These are phyloP conservation scores for Pseudopyricularia javanii DNA, from an alignment of 2,329 filamentous ascomycete genomes.

Conservation along the genomic window DNA sequence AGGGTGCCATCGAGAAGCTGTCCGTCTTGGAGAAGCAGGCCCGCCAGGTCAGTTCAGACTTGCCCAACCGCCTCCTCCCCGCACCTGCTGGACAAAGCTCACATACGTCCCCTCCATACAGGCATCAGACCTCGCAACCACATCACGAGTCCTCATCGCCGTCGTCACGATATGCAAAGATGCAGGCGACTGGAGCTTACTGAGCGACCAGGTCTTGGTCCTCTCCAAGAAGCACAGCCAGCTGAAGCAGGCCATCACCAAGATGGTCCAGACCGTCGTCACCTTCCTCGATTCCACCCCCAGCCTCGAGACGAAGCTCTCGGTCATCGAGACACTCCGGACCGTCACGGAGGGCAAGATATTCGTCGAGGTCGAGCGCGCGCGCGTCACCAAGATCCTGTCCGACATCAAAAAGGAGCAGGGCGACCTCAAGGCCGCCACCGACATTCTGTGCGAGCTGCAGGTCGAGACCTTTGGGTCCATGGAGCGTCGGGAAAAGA, in stretches of 20 bases:
- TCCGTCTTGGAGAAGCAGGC: constrained; percentile 88
- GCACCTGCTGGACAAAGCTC: not conserved
- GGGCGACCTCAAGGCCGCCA: constrained; percentile 79
- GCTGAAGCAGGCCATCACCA: constrained; percentile 96
- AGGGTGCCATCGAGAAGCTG: constrained; percentile 88
- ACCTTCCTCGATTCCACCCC: constrained; percentile 79
- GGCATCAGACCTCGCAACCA: constrained; percentile 93
- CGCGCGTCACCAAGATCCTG: constrained; percentile 85
- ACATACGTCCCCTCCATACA: constrained; percentile 22
- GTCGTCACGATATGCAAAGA: constrained; percentile 94
- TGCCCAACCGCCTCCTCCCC: not conserved
- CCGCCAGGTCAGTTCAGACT: constrained; percentile 57
- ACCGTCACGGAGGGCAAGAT: constrained; percentile 99
- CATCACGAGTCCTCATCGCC: constrained; percentile 72
- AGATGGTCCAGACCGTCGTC: constrained; percentile 98
- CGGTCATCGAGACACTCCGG: constrained; percentile 85
- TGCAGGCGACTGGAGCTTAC: constrained; percentile 79
- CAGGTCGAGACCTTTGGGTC: constrained; percentile 99
- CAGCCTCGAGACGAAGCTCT: constrained; percentile 75
- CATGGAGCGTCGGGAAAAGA: constrained; percentile 96
- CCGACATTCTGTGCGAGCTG: constrained; percentile 89
- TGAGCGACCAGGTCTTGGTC: constrained; percentile 93
- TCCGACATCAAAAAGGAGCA: constrained; percentile 97
- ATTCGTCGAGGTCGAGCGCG: constrained; percentile 96
- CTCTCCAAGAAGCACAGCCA: constrained; percentile 99